phyloP scores from a whole-genome alignment of 495 filamentous ascomycete genomes.

The Aeminium ludgeri region DNA sequence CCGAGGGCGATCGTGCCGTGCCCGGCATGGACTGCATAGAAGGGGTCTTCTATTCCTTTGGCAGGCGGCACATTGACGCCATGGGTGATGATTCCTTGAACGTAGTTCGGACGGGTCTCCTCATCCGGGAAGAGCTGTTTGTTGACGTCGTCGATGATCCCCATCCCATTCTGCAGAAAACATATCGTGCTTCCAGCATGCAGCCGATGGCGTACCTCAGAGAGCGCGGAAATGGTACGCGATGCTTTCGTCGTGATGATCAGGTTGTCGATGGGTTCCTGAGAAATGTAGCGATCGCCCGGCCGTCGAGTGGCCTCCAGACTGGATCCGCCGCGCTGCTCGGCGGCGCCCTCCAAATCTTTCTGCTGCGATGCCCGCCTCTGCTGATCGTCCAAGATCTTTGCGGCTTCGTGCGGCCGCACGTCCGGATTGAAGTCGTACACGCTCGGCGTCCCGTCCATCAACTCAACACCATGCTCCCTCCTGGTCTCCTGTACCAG shows the following conservation, averaged over 20 bases:
- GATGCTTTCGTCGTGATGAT: conserved; percentile 52
- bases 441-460: background rate
- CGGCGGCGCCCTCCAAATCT: background rate
- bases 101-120: conserved; percentile 48
- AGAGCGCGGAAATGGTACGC: conserved; percentile 39
- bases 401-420: conserved; percentile 10
- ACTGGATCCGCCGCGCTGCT: background rate
- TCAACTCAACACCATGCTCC: conserved; percentile 10
- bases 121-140: conserved; percentile 48
- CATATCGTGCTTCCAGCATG: conserved; percentile 55
- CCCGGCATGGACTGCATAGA: conserved; percentile 47
- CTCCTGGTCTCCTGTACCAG: conserved; percentile 6
- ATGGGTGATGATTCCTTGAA: conserved; percentile 57
- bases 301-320: background rate
- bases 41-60: conserved; percentile 25
- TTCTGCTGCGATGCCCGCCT: conserved; percentile 5
- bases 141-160: conserved; percentile 58
- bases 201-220: conserved; percentile 45
- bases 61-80: conserved; percentile 32
- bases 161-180: conserved; percentile 72
- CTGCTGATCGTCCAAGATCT: conserved; percentile 1
- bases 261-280: conserved; percentile 51
- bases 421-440: conserved; percentile 5
- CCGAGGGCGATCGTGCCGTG: conserved; percentile 46
- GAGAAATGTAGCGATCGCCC: conserved; percentile 2